phyloP scores from a whole-genome alignment of 129 eudicot species.

The Helianthus tuberosus region DNA sequence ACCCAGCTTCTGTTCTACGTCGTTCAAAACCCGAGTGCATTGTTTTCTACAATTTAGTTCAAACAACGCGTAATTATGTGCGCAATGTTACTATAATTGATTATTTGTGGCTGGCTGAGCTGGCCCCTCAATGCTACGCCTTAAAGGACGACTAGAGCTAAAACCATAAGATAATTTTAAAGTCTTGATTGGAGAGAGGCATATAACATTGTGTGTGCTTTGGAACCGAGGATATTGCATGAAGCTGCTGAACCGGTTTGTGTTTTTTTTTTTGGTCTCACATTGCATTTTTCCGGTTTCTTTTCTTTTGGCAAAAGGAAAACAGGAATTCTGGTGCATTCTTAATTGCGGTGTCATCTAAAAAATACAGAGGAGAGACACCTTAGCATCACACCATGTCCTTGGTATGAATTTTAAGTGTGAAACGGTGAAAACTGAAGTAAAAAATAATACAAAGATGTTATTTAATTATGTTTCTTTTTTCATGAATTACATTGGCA shows the following conservation, averaged over 20 bases:
- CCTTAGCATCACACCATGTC: no score
- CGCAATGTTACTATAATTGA: conserved; percentile 84
- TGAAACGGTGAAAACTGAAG: no score
- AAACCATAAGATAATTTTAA: not conserved
- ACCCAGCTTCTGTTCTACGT: conserved; percentile 77
- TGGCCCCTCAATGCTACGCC: conserved; percentile 87
- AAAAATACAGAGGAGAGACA: no score
- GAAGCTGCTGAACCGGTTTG: not conserved
- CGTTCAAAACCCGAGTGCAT: conserved; percentile 81
- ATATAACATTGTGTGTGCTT: not conserved
- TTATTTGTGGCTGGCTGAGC: conserved; percentile 88
- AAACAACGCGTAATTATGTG: conserved; percentile 73
- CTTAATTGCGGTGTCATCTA: not conserved
- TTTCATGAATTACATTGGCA: no score
- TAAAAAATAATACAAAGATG: no score
- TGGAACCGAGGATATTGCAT: not conserved
- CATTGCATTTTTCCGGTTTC: not conserved
- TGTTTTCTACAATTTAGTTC: conserved; percentile 70
- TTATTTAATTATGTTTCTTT: no score
- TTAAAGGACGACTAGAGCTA: conserved; percentile 35
- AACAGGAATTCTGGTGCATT: not conserved
- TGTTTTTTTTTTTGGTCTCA: not conserved
- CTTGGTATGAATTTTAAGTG: no score
- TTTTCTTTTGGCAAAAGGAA: not conserved
- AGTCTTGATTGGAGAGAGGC: not conserved